These are phyloP conservation scores for Syzygium syzygioides DNA, from an alignment of 441 rosid species.

Conservation along the genomic window DNA sequence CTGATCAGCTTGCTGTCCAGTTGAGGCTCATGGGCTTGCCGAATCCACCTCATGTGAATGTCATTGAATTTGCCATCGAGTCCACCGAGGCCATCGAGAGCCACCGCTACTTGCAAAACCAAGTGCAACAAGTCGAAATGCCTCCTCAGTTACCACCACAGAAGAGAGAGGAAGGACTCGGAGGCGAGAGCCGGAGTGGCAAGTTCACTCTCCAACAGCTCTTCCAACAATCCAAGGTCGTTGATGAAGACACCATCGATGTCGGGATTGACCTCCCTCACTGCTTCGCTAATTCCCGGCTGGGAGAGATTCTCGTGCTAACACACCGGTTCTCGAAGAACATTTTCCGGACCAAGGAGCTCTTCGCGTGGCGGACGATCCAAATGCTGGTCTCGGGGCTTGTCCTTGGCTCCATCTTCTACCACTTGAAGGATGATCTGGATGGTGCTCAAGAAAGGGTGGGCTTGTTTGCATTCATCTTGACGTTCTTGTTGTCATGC, in stretches of 20 bases:
- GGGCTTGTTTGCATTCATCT: constrained; percentile 84
- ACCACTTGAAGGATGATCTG: constrained; percentile 46
- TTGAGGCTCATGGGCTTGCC: constrained; percentile 44
- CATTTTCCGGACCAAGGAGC: constrained; percentile 78
- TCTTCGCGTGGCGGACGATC: constrained; percentile 70
- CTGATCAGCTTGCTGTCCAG: constrained; percentile 48
- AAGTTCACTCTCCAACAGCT: constrained; percentile 78
- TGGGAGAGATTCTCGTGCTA: constrained; percentile 64
- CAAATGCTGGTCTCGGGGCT: constrained; percentile 82
- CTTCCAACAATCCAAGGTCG: constrained; percentile 70
- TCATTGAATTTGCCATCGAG: constrained; percentile 79
- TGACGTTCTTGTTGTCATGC: constrained; percentile 78
- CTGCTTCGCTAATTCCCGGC: constrained; percentile 61
- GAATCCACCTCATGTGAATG: constrained; percentile 62
- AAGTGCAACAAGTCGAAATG: constrained; percentile 15
- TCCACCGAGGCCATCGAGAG: constrained; percentile 53
- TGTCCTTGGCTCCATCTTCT: constrained; percentile 79
- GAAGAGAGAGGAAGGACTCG: constrained; percentile 16
- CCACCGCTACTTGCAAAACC: constrained; percentile 16
- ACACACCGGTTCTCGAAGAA: constrained; percentile 84
- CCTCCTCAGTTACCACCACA: constrained; percentile 20
- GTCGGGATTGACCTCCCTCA: constrained; percentile 23
- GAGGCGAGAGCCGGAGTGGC: constrained; percentile 31
- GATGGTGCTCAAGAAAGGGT: constrained; percentile 72
- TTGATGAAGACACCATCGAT: constrained; percentile 44